phyloP scores from a whole-genome alignment of 2,329 filamentous ascomycete species.

The Colletotrichum lentis region DNA sequence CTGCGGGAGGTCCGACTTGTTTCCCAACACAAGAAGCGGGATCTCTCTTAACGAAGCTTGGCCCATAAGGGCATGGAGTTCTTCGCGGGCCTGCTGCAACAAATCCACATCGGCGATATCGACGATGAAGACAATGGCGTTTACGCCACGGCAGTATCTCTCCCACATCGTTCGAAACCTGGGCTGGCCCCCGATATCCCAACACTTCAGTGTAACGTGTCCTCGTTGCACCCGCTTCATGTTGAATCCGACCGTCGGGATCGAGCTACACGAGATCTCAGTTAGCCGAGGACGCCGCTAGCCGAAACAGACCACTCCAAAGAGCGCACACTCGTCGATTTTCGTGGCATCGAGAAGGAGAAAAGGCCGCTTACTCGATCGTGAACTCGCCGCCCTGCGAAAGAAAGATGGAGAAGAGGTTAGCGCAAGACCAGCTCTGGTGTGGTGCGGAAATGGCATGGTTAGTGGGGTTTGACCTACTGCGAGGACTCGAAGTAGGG shows the following conservation, averaged over 20 bases:
- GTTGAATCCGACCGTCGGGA: constrained; percentile 98
- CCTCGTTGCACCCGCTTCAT: constrained; percentile 98
- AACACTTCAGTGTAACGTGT: constrained; percentile 98
- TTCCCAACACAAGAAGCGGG: constrained; percentile 90
- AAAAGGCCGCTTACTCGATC: constrained; percentile 79
- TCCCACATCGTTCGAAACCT: constrained; percentile 99
- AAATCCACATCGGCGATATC: constrained; percentile 88
- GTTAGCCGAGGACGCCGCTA: constrained; percentile 36
- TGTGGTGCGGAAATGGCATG: constrained; percentile 27
- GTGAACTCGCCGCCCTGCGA: constrained; percentile 94
- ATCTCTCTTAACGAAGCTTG: constrained; percentile 88
- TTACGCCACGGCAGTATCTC: constrained; percentile 95
- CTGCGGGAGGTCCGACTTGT: constrained; percentile 94
- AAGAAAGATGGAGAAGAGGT: constrained; percentile 42
- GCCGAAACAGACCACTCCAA: constrained; percentile 16
- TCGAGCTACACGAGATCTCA: constrained; percentile 73
- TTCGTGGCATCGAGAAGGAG: constrained; percentile 20
- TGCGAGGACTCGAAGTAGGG: constrained; percentile 88
- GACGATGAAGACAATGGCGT: constrained; percentile 98
- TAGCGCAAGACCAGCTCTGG: constrained; percentile 45
- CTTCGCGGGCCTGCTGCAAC: constrained; percentile 86
- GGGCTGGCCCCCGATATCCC: constrained; percentile 97
- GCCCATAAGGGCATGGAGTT: constrained; percentile 87
- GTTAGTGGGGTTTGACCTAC: constrained; percentile 65
- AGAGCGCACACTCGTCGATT: not conserved